These are phyloP conservation scores for Trichophyton mentagrophytes DNA, from an alignment of 2,329 filamentous ascomycete genomes.

Conservation along the genomic window DNA sequence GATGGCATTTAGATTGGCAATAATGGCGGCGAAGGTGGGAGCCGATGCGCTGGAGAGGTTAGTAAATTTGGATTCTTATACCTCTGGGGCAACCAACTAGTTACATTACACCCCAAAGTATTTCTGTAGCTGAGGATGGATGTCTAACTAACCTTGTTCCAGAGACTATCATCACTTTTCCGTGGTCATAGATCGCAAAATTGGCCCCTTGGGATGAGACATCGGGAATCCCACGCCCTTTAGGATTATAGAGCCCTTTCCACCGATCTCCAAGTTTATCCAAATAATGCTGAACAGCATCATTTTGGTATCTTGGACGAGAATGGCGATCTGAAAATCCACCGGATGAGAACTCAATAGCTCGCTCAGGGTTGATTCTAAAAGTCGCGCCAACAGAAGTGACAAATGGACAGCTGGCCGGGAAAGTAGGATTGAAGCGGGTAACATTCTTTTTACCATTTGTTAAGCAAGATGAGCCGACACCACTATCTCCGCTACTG, in stretches of 20 bases:
- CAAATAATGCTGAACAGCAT: constrained; percentile 35
- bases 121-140: too few relatives aligned
- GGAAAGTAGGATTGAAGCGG: constrained; percentile 43
- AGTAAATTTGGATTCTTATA: neutral
- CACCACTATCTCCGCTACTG: constrained; percentile 49
- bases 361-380: constrained; percentile 40
- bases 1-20: constrained; percentile 53
- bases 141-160: constrained; percentile 33
- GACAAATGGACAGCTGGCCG: constrained; percentile 48
- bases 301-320: constrained; percentile 36
- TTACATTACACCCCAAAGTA: too few relatives aligned
- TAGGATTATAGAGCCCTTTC: constrained; percentile 35
- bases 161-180: constrained; percentile 27
- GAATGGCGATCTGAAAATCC: constrained; percentile 39
- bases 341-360: constrained; percentile 40
- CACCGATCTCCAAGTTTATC: constrained; percentile 29
- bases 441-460: constrained; percentile 43
- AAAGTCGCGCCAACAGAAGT: constrained; percentile 50
- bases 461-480: constrained; percentile 41
- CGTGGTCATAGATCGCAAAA: constrained; percentile 30
- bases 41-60: constrained; percentile 38
- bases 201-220: constrained; percentile 44
- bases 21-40: constrained; percentile 51
- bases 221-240: constrained; percentile 51
- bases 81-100: too few relatives aligned